Evolutionary conservation across 73 alveolate genomes (phyloP).

Genomic region (Stentor coeruleus): DNA sequence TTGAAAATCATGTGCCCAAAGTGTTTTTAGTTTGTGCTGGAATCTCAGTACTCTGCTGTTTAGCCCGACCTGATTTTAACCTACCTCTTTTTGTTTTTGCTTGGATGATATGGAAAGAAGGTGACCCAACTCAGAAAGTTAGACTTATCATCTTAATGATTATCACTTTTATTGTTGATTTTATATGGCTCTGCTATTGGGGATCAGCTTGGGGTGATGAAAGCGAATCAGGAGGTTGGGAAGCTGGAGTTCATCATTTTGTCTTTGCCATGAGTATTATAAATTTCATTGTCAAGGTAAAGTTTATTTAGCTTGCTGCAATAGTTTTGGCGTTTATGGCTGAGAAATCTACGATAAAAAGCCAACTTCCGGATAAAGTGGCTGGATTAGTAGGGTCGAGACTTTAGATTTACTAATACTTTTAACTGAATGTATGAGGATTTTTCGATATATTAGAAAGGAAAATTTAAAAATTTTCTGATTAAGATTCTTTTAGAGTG

Average conservation of each 20-base stretch:
- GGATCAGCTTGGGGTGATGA: slow-evolving; percentile 18
- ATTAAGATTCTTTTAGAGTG: too few species aligned
- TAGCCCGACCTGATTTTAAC: slow-evolving; percentile 31
- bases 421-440: too few species aligned
- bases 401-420: too few species aligned
- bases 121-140: slow-evolving; percentile 8
- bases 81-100: slow-evolving; percentile 28
- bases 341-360: neutral
- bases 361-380: neutral
- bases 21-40: slow-evolving; percentile 26
- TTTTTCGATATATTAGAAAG: too few species aligned
- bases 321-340: slow-evolving; percentile 8
- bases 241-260: slow-evolving; percentile 31
- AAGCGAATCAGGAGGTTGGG: slow-evolving; percentile 26
- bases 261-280: neutral
- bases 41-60: slow-evolving; percentile 15
- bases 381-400: slow-evolving; percentile 6
- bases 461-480: too few species aligned
- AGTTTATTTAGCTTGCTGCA: slow-evolving; percentile 8
- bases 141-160: slow-evolving; percentile 14
- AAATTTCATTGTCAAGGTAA: slow-evolving; percentile 10
- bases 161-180: slow-evolving; percentile 30
- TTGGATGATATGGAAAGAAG: slow-evolving; percentile 26
- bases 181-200: slow-evolving; percentile 30
- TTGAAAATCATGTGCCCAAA: slow-evolving; percentile 16